phyloP scores from a whole-genome alignment of 2,329 filamentous ascomycete species.

The Aspergillus puulaauensis region DNA sequence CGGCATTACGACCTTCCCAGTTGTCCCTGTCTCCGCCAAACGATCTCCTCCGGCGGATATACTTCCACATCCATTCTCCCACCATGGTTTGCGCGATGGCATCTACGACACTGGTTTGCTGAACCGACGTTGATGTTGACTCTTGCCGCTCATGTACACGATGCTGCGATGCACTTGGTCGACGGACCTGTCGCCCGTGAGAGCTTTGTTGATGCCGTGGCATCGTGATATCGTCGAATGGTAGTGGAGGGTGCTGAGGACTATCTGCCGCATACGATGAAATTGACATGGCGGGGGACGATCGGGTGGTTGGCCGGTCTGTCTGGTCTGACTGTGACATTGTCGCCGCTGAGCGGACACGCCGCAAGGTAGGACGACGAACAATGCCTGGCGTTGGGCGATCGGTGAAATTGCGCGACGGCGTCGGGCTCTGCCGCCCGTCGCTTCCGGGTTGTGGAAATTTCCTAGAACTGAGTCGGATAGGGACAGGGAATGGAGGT shows the following conservation, averaged over 20 bases:
- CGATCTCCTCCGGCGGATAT: constrained; percentile 67
- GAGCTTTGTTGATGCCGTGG: constrained; percentile 34
- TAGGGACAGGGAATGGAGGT: constrained; percentile 91
- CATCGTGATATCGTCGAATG: constrained; percentile 68
- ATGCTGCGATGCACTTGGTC: constrained; percentile 24
- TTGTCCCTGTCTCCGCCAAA: constrained; percentile 68
- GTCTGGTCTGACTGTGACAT: constrained; percentile 58
- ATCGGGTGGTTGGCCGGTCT: constrained; percentile 46
- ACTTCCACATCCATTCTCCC: constrained; percentile 66
- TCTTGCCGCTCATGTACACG: constrained; percentile 40
- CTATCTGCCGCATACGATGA: constrained; percentile 69
- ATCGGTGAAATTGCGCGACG: constrained; percentile 56
- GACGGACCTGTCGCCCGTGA: constrained; percentile 23
- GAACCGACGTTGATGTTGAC: constrained; percentile 59
- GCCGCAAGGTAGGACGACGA: constrained; percentile 67
- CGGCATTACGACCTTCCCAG: constrained; percentile 58
- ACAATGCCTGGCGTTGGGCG: constrained; percentile 56
- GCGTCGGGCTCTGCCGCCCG: constrained; percentile 73
- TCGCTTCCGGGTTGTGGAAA: constrained; percentile 69
- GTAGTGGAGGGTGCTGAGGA: constrained; percentile 69
- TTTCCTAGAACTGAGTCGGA: constrained; percentile 80
- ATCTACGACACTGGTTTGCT: constrained; percentile 82
- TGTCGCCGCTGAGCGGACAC: constrained; percentile 78
- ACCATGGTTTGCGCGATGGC: constrained; percentile 98
- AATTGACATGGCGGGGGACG: constrained; percentile 58